Percentiles rank a stretch among this genome's conserved stretches.
Evolutionary conservation across 164 flowering plant genomes (phyloP).

Genomic region (Chloranthus sessilifolius): DNA sequence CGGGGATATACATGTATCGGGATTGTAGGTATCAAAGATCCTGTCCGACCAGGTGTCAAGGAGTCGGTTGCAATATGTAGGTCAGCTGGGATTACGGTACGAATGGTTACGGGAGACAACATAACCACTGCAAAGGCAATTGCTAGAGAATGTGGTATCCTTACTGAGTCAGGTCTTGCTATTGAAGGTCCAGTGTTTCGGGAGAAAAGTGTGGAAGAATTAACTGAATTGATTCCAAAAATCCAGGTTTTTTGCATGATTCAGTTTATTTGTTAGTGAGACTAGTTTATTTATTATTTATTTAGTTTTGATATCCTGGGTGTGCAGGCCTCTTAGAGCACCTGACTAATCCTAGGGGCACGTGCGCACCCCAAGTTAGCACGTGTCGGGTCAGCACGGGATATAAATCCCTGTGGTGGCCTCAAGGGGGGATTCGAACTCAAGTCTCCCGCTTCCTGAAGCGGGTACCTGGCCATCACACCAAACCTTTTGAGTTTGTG

Average conservation of each 20-base stretch:
- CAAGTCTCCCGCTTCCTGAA: no score
- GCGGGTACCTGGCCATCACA: no score
- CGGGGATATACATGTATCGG: constrained; percentile 79
- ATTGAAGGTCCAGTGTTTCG: constrained; percentile 88
- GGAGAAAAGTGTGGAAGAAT: constrained; percentile 61
- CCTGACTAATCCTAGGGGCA: no score
- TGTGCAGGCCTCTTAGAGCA: no score
- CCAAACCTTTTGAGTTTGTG: no score
- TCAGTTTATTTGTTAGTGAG: neutral
- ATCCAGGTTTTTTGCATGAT: constrained; percentile 61
- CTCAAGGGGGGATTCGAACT: no score
- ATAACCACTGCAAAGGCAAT: constrained; percentile 90
- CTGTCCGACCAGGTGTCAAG: constrained; percentile 87
- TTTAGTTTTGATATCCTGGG: no score
- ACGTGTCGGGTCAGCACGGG: no score
- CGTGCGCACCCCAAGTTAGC: no score
- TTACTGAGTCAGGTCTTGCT: constrained; percentile 77
- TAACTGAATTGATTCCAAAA: constrained; percentile 63
- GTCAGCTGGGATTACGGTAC: constrained; percentile 77
- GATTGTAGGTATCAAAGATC: constrained; percentile 92
- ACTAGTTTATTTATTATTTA: no score
- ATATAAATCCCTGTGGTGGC: no score
- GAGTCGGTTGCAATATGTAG: constrained; percentile 84
- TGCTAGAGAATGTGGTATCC: constrained; percentile 91
- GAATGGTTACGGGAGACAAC: constrained; percentile 95